phyloP scores from a whole-genome alignment of 495 filamentous ascomycete species.

The Acidiella bohemica region DNA sequence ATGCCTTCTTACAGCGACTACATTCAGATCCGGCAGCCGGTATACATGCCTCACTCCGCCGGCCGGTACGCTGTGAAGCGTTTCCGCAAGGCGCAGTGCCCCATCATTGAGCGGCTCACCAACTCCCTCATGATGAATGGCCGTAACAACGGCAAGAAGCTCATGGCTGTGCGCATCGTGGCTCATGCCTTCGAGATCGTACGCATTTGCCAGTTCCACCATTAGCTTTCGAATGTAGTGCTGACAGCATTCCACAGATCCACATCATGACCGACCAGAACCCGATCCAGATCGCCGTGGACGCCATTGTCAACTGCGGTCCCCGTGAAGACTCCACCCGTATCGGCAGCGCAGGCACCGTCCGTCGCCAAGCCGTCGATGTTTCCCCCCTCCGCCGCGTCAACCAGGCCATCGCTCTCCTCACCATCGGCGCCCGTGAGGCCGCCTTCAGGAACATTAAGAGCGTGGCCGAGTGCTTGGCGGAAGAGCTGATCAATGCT shows the following conservation, averaged over 20 bases:
- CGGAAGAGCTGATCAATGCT: slow-evolving; percentile 99
- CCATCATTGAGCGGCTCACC: slow-evolving; percentile 99
- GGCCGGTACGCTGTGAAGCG: slow-evolving; percentile 98
- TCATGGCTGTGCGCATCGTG: slow-evolving; percentile 98
- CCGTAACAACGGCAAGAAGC: slow-evolving; percentile 99
- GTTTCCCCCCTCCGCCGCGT: slow-evolving; percentile 97
- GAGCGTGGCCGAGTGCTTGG: slow-evolving; percentile 93
- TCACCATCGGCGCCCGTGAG: slow-evolving; percentile 95
- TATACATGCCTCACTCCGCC: slow-evolving; percentile 97
- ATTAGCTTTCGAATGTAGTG: neutral
- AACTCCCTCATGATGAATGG: slow-evolving; percentile 99
- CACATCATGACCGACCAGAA: slow-evolving; percentile 99
- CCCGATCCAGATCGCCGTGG: slow-evolving; percentile 97
- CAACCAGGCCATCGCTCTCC: slow-evolving; percentile 96
- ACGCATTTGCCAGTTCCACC: slow-evolving; percentile 36
- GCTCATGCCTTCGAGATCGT: slow-evolving; percentile 98
- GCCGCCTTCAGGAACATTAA: slow-evolving; percentile 98
- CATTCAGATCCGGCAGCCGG: slow-evolving; percentile 96
- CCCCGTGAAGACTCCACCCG: slow-evolving; percentile 99
- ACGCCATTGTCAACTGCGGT: slow-evolving; percentile 99
- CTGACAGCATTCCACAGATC: slow-evolving; percentile 45
- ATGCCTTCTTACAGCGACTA: slow-evolving; percentile 61
- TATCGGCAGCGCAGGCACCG: slow-evolving; percentile 98
- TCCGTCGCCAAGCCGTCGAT: slow-evolving; percentile 99
- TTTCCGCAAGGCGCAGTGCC: slow-evolving; percentile 99